Evolutionary conservation across 2,329 filamentous ascomycete species (phyloP), one percentile per base, ranked within the genome.

Genomic region (Cordyceps cateniannulata): DNA sequence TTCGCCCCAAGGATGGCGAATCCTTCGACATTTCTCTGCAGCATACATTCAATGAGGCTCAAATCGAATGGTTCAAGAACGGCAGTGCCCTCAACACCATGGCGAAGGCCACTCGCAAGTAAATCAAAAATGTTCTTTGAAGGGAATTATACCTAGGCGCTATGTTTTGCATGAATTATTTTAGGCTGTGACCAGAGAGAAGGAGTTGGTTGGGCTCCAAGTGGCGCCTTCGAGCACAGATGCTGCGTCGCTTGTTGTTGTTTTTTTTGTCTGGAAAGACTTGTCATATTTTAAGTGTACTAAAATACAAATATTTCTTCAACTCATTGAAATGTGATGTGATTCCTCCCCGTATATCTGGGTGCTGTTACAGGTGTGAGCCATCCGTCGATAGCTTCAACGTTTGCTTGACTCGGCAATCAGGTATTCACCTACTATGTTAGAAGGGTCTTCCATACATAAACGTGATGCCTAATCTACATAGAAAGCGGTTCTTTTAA

Each of bases 31-130:
- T 96, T 69, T 83, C 90, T 78, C 87, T 99, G 69, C 84, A 84
- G 68, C 95, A 99, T 82, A 99, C 95, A 66, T 99, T 96, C 88
- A 99, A 99, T 84, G 91, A 91, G 76, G 86, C 90, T 69, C 95
- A 99, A 82, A 89, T 99, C 65, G 89, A 97, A 81, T 99, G 95
- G 95, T 99, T 99, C 86, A 93, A 92, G 85, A 96, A 98, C 77
- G 95, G 95, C 68, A 93, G 88, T 72, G 95, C 95, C 60, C 84
- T 99, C 67, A 99, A 99, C 87, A 97, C 93, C 70, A 99, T 99
- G 93, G 93, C 93, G 68, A 96, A 95, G 86, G 62, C 68, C 48
- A 50, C 70, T 53, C 69, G 69, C 66, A 69, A 75, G 68, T 73
- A 73, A 68, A 66, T 62, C 6, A 9, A 38, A 38, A 8, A n/a